These are phyloP conservation scores for Flaveria brownii DNA, from an alignment of 129 eudicot species.

Conservation along the genomic window DNA sequence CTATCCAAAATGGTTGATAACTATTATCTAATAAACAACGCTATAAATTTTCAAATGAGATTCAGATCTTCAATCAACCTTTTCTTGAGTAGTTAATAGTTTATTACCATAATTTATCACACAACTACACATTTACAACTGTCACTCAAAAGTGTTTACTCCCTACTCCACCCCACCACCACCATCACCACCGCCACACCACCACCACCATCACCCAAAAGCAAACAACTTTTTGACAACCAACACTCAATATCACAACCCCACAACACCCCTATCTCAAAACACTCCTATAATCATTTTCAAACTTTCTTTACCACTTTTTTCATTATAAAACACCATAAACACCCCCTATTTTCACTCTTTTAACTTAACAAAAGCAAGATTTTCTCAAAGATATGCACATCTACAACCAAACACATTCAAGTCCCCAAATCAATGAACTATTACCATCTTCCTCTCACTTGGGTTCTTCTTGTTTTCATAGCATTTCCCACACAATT, in stretches of 20 bases:
- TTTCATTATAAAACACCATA: conserved; percentile 24
- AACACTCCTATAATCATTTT: conserved; percentile 22
- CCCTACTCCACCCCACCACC: conserved; percentile 4
- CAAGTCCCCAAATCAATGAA: conserved; percentile 47
- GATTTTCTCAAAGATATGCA: conserved; percentile 28
- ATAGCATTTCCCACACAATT: conserved; percentile 37
- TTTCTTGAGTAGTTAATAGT: conserved; percentile 17
- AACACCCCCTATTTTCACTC: conserved; percentile 27
- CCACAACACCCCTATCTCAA: conserved; percentile 34
- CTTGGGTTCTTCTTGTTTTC: conserved; percentile 49
- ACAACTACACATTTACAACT: conserved; percentile 32
- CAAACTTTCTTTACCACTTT: conserved; percentile 13
- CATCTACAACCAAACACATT: conserved; percentile 31
- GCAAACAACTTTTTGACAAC: conserved; percentile 37
- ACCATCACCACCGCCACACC: conserved; percentile 17
- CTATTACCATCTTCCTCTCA: conserved; percentile 34
- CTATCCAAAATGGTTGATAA: background rate
- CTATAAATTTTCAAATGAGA: background rate
- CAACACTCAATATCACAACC: conserved; percentile 37
- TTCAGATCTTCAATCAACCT: background rate
- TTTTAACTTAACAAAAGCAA: conserved; percentile 33
- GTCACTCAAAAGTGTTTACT: conserved; percentile 36
- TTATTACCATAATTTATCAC: conserved; percentile 13
- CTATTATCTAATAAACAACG: background rate
- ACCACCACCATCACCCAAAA: conserved; percentile 33